A percentile compares a stretch with the other conserved stretches of the same genome.
These are phyloP conservation scores for Phytophthora boehmeriae DNA, from an alignment of 352 stramenopile genomes.

Conservation along the genomic window DNA sequence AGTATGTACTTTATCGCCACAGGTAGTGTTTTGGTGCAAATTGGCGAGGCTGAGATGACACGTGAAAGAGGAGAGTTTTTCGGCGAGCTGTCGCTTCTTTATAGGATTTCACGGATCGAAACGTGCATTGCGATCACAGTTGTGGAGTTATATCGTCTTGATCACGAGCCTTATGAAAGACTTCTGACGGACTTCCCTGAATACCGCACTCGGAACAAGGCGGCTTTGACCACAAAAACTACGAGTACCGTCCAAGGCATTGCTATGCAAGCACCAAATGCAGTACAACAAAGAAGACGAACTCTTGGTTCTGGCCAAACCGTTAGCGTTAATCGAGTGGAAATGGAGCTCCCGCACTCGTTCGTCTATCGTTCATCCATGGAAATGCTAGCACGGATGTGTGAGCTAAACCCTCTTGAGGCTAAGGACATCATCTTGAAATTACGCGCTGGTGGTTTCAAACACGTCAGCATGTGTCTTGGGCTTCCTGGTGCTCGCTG, in stretches of 20 bases:
- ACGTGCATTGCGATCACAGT: conserved; percentile 60
- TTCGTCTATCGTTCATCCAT: conserved; percentile 45
- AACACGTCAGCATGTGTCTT: neutral
- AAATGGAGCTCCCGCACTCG: neutral
- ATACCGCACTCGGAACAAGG: conserved; percentile 46
- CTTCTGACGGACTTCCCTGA: conserved; percentile 65
- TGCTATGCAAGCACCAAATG: neutral
- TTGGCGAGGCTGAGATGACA: conserved; percentile 41
- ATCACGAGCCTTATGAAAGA: conserved; percentile 57
- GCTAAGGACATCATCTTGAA: conserved; percentile 46
- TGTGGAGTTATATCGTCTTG: conserved; percentile 63
- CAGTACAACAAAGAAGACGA: neutral
- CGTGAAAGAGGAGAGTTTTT: conserved; percentile 61
- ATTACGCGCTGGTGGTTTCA: neutral
- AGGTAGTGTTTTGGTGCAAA: conserved; percentile 56
- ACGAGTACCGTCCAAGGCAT: neutral
- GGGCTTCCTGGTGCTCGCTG: no score
- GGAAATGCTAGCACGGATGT: conserved; percentile 43
- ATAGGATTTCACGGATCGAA: conserved; percentile 51
- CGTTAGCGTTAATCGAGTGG: neutral
- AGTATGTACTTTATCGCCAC: conserved; percentile 44
- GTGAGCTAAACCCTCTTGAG: conserved; percentile 42
- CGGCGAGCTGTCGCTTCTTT: conserved; percentile 53
- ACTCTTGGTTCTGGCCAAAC: neutral
- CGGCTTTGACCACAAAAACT: conserved; percentile 43